Percentiles rank a stretch among this genome's conserved stretches.
These are phyloP conservation scores for Leavenworthia alabamica DNA, from an alignment of 345 rosid genomes.

Conservation along the genomic window DNA sequence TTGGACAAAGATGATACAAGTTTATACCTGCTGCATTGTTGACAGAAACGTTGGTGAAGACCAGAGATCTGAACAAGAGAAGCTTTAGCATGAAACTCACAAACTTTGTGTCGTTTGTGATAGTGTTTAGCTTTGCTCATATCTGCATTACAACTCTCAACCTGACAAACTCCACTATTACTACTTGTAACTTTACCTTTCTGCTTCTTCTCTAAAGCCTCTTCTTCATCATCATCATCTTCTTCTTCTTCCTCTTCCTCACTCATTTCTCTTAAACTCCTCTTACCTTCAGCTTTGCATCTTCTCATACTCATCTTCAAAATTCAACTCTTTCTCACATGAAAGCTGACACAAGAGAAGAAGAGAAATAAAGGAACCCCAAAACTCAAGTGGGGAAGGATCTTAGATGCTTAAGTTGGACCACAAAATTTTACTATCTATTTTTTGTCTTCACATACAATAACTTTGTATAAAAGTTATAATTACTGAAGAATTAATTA, in stretches of 20 bases:
- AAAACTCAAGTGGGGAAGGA: slow-evolving; percentile 24
- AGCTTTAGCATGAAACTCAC: slow-evolving; percentile 81
- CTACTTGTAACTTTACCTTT: slow-evolving; percentile 37
- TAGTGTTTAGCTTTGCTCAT: slow-evolving; percentile 65
- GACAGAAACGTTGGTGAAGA: slow-evolving; percentile 79
- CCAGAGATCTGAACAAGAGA: slow-evolving; percentile 50
- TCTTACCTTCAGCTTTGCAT: slow-evolving; percentile 56
- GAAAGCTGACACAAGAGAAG: slow-evolving; percentile 23
- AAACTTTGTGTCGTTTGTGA: slow-evolving; percentile 83
- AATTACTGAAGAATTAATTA: background rate
- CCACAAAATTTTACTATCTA: slow-evolving; percentile 24
- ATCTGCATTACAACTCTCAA: slow-evolving; percentile 51
- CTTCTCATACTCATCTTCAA: slow-evolving; percentile 40
- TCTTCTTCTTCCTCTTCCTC: slow-evolving; percentile 51
- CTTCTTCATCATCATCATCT: slow-evolving; percentile 21
- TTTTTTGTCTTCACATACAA: background rate
- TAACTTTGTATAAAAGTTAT: too few species aligned
- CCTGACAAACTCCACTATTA: slow-evolving; percentile 47
- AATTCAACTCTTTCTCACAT: slow-evolving; percentile 14
- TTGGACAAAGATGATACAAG: background rate
- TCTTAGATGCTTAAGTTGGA: slow-evolving; percentile 28
- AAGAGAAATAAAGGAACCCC: slow-evolving; percentile 18
- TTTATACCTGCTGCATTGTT: slow-evolving; percentile 97
- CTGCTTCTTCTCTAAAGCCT: slow-evolving; percentile 42
- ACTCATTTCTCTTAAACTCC: slow-evolving; percentile 47